Conservation (phyloP, 805 yeast genomes). For the Schwanniomyces yamadae region DNA sequence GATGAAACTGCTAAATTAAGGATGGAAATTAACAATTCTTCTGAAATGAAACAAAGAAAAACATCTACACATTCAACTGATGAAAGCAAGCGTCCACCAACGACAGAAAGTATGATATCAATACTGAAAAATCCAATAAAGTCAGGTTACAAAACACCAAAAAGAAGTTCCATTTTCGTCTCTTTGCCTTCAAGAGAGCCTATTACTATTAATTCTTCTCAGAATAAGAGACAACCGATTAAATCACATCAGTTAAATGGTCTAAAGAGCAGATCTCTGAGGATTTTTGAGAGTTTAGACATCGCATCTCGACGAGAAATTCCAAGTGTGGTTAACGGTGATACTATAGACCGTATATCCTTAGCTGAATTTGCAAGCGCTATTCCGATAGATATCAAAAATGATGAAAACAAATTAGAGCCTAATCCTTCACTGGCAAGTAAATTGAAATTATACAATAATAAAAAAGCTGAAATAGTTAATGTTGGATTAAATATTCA, state of each 20-base stretch:
- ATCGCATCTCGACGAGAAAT: constrained; percentile 11
- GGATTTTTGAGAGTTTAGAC: constrained; percentile 15
- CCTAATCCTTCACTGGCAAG: no score
- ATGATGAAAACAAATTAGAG: no score
- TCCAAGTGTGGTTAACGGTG: neutral
- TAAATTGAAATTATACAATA: no score
- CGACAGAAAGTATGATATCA: neutral
- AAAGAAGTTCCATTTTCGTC: constrained; percentile 33
- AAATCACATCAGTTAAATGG: neutral
- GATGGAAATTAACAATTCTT: neutral
- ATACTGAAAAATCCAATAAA: constrained; percentile 1
- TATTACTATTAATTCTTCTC: constrained; percentile 23
- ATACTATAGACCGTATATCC: no score
- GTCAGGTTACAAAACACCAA: constrained; percentile 22
- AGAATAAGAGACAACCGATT: neutral
- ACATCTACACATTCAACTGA: neutral
- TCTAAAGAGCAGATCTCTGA: constrained; percentile 14
- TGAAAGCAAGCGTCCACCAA: neutral
- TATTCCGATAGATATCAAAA: no score
- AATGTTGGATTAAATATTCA: no score
- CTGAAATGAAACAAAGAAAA: neutral
- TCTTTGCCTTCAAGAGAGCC: constrained; percentile 41
- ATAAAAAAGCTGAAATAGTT: no score
- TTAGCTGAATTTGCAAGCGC: no score
- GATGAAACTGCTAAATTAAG: neutral